Conservation (phyloP, 2,329 filamentous ascomycete species). For the Magnaporthales sp. region DNA sequence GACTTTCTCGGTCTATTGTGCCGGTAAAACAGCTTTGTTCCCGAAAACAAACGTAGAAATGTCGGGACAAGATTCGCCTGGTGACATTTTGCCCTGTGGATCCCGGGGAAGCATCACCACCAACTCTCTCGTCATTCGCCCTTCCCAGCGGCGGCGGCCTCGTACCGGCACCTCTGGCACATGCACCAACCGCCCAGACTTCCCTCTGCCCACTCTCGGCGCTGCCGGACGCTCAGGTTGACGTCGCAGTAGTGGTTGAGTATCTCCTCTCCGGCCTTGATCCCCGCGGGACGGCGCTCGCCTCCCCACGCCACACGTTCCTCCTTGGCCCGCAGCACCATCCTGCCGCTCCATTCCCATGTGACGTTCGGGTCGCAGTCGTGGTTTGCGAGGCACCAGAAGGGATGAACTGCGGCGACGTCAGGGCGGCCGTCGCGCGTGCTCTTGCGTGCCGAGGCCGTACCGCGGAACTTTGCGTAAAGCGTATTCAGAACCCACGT, state of each 20-base stretch:
- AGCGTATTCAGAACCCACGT: constrained; percentile 85
- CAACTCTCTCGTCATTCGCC: background rate
- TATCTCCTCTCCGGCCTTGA: constrained; percentile 75
- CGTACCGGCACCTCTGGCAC: constrained; percentile 73
- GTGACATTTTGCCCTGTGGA: background rate
- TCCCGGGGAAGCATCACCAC: background rate
- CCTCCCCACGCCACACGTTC: constrained; percentile 40
- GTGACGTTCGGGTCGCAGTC: constrained; percentile 90
- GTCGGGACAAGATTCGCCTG: background rate
- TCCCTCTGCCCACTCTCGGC: constrained; percentile 82
- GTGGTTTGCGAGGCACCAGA: constrained; percentile 96
- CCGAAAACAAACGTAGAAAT: background rate
- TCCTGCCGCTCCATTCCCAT: constrained; percentile 85
- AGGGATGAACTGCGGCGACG: constrained; percentile 84
- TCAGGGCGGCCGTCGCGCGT: constrained; percentile 74
- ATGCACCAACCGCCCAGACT: constrained; percentile 84
- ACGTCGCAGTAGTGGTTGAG: constrained; percentile 94
- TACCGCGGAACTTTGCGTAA: constrained; percentile 87
- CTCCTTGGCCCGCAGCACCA: constrained; percentile 59
- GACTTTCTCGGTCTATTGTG: background rate
- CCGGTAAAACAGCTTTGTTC: no score
- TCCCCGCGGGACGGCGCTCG: constrained; percentile 38
- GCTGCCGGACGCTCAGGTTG: constrained; percentile 63
- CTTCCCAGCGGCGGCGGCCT: constrained; percentile 35
- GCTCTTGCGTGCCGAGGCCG: constrained; percentile 77